Percentiles rank a stretch among this genome's conserved stretches.
These are phyloP conservation scores for Pseudopyricularia cyperi DNA, from an alignment of 2,329 filamentous ascomycete species.

Conservation along the genomic window DNA sequence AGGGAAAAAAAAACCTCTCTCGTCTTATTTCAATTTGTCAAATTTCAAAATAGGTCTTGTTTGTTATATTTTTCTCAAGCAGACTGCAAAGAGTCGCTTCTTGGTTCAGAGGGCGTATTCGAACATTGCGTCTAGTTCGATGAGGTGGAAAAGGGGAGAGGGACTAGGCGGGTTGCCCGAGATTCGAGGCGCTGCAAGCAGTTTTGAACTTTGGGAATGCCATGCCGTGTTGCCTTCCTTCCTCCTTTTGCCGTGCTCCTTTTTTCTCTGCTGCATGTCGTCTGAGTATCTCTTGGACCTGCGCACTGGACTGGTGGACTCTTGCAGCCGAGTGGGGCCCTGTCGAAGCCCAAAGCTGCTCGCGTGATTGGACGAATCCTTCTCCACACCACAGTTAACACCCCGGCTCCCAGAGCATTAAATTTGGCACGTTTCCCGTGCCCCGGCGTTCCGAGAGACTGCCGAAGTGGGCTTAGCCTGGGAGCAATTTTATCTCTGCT, in stretches of 20 bases:
- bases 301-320: background rate
- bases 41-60: slow-evolving; percentile 1
- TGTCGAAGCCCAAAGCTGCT: background rate
- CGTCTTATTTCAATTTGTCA: background rate
- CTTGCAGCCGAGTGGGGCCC: background rate
- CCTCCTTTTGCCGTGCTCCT: background rate
- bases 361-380: background rate
- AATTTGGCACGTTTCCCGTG: background rate
- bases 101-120: slow-evolving; percentile 36
- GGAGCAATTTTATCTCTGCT: background rate
- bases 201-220: slow-evolving; percentile 18
- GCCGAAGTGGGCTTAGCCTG: background rate
- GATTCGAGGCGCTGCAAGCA: slow-evolving; percentile 13
- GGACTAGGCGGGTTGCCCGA: slow-evolving; percentile 11
- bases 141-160: slow-evolving; percentile 20
- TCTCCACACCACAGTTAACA: background rate
- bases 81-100: slow-evolving; percentile 42
- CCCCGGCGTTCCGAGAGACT: background rate
- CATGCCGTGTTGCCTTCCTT: too few species aligned
- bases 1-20: slow-evolving; percentile 2
- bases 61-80: slow-evolving; percentile 21
- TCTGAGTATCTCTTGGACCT: background rate
- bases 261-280: background rate
- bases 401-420: background rate
- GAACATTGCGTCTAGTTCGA: slow-evolving; percentile 43